Evolutionary conservation across 2,329 filamentous ascomycete genomes (phyloP).

Genomic region (Alternaria arbusti): DNA sequence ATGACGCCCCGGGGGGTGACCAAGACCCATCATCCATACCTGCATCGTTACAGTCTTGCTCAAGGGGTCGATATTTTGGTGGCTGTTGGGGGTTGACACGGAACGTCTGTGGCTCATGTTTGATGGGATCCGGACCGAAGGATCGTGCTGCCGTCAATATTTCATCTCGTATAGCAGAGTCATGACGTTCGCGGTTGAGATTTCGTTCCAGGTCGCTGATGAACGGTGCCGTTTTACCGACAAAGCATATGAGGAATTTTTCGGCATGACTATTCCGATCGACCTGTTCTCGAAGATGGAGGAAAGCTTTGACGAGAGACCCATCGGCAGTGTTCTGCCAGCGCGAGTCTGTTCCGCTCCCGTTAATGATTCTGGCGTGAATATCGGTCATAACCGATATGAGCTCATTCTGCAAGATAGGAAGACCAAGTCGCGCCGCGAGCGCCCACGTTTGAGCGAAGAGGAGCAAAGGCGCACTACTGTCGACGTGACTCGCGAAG

Average conservation of each 20-base stretch:
- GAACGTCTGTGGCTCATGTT: not conserved
- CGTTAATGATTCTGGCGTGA: not conserved
- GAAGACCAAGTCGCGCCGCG: constrained; percentile 6
- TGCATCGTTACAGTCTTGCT: not conserved
- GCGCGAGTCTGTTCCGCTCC: not conserved
- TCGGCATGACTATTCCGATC: constrained; percentile 5
- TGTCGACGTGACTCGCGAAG: not conserved
- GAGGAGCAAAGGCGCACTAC: constrained; percentile 1
- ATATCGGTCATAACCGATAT: not conserved
- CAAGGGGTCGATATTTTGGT: not conserved
- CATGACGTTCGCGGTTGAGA: not conserved
- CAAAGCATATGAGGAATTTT: constrained; percentile 14
- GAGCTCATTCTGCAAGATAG: constrained; percentile 7
- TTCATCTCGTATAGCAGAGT: not conserved
- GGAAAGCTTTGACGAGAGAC: not conserved
- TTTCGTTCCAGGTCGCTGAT: not conserved
- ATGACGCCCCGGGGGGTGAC: not conserved
- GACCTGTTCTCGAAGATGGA: not conserved
- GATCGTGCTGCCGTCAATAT: not conserved
- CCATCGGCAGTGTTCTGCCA: not conserved
- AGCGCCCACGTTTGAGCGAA: constrained; percentile 14
- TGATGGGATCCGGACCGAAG: not conserved
- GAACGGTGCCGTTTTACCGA: not conserved
- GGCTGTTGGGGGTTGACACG: not conserved
- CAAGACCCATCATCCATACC: not conserved